A percentile compares a stretch with the other conserved stretches of the same genome.
These are phyloP conservation scores for Mrakia hoshinonis DNA, from an alignment of 768 basidiomycete genomes.

Conservation along the genomic window DNA sequence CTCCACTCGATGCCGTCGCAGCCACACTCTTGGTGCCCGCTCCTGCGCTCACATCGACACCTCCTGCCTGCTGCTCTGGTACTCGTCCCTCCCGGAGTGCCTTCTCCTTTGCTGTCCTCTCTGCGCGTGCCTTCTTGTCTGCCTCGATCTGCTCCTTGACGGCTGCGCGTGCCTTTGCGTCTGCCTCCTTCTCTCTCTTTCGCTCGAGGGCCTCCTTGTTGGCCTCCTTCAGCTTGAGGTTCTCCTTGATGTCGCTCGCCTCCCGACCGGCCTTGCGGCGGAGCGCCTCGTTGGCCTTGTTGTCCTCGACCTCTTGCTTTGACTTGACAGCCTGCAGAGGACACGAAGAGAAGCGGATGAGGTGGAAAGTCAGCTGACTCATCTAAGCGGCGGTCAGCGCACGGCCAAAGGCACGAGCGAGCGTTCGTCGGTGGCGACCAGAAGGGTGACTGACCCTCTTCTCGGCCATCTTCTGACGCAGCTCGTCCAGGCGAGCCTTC, in stretches of 20 bases:
- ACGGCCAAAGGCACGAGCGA: too few species aligned
- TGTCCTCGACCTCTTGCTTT: constrained; percentile 59
- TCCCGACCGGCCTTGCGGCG: constrained; percentile 82
- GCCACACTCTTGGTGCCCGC: constrained; percentile 33
- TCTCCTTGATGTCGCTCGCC: constrained; percentile 57
- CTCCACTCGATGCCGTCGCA: constrained; percentile 43
- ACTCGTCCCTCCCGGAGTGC: constrained; percentile 68
- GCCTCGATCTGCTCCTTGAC: constrained; percentile 91
- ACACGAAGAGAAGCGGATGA: not conserved
- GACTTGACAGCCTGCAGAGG: constrained; percentile 15
- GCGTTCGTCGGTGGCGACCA: too few species aligned
- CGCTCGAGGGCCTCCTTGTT: constrained; percentile 63
- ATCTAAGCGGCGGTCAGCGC: too few species aligned
- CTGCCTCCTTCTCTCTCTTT: constrained; percentile 79
- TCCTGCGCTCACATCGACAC: constrained; percentile 27
- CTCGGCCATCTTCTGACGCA: constrained; percentile 66
- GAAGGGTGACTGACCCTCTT: constrained; percentile 46
- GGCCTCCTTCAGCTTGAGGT: constrained; percentile 65
- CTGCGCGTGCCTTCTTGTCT: constrained; percentile 80
- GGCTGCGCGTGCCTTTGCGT: constrained; percentile 72
- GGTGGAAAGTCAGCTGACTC: too few species aligned
- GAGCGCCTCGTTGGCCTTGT: constrained; percentile 61
- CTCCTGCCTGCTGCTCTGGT: constrained; percentile 25
- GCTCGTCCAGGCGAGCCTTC: constrained; percentile 62
- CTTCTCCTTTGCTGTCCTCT: constrained; percentile 81